phyloP scores from a whole-genome alignment of 768 basidiomycete genomes.

The Tricholoma bakamatsutake region DNA sequence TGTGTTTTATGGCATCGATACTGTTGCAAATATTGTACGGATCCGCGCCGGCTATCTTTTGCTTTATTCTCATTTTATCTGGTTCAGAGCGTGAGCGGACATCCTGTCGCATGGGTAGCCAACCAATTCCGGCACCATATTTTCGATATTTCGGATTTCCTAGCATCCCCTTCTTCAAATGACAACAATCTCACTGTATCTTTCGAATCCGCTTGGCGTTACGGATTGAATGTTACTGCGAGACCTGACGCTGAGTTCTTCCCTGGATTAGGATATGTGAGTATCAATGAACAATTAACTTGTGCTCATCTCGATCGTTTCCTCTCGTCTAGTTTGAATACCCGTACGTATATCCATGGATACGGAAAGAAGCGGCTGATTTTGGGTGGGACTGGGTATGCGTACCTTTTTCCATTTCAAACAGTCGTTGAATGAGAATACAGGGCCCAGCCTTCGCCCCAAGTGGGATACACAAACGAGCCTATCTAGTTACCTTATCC shows the following conservation, averaged over 20 bases:
- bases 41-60: neutral
- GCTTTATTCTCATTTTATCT: neutral
- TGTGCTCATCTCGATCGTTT: neutral
- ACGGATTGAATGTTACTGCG: slow-evolving; percentile 47
- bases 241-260: slow-evolving; percentile 43
- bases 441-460: slow-evolving; percentile 44
- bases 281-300: slow-evolving; percentile 2
- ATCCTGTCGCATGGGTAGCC: slow-evolving; percentile 52
- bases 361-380: slow-evolving; percentile 47
- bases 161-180: slow-evolving; percentile 23
- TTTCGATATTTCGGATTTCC: slow-evolving; percentile 43
- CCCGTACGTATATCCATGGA: slow-evolving; percentile 39
- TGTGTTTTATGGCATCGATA: slow-evolving; percentile 54
- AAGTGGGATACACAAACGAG: slow-evolving; percentile 14
- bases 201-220: slow-evolving; percentile 48
- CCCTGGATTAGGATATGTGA: slow-evolving; percentile 29
- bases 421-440: neutral
- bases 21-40: slow-evolving; percentile 48
- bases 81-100: slow-evolving; percentile 39
- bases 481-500: neutral
- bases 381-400: slow-evolving; percentile 61
- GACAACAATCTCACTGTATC: slow-evolving; percentile 43
- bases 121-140: slow-evolving; percentile 52
- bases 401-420: neutral
- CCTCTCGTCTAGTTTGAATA: slow-evolving; percentile 40